Conservation (phyloP, 495 filamentous ascomycete genomes). For the Pseudevernia furfuracea region DNA sequence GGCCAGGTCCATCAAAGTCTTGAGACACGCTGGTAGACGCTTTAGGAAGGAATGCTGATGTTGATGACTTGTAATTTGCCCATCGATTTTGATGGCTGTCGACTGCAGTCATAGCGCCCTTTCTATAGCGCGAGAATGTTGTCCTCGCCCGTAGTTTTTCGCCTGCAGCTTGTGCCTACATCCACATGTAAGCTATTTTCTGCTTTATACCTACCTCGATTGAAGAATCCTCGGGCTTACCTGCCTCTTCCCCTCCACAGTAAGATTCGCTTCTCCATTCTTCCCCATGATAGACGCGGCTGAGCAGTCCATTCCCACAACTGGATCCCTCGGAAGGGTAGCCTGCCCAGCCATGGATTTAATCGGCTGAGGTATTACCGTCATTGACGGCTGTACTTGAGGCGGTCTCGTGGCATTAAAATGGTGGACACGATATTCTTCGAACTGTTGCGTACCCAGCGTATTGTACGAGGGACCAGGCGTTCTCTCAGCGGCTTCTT, state of each 20-base stretch:
- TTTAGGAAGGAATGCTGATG: conserved; percentile 8
- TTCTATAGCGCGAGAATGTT: conserved; percentile 11
- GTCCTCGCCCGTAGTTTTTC: conserved; percentile 15
- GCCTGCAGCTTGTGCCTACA: conserved; percentile 19
- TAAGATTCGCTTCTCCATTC: conserved; percentile 16
- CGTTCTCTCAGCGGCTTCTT: not conserved
- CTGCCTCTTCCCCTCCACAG: conserved; percentile 22
- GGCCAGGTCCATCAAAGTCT: conserved; percentile 4
- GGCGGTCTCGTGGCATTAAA: conserved; percentile 14
- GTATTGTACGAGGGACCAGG: not conserved
- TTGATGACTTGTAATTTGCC: conserved; percentile 13
- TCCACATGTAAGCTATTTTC: not conserved
- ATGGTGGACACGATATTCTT: conserved; percentile 10
- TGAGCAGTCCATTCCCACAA: not conserved
- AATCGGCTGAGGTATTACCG: not conserved
- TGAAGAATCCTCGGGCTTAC: conserved; percentile 1
- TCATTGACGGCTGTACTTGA: not conserved
- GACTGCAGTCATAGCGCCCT: conserved; percentile 4
- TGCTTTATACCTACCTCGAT: not conserved
- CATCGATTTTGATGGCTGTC: conserved; percentile 14
- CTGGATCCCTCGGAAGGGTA: too few species aligned
- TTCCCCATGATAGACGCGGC: not conserved
- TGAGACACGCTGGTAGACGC: not conserved
- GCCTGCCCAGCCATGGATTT: not conserved
- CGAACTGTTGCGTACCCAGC: not conserved